Conservation (phyloP, 2,329 filamentous ascomycete genomes). For the Fusarium oxysporum region DNA sequence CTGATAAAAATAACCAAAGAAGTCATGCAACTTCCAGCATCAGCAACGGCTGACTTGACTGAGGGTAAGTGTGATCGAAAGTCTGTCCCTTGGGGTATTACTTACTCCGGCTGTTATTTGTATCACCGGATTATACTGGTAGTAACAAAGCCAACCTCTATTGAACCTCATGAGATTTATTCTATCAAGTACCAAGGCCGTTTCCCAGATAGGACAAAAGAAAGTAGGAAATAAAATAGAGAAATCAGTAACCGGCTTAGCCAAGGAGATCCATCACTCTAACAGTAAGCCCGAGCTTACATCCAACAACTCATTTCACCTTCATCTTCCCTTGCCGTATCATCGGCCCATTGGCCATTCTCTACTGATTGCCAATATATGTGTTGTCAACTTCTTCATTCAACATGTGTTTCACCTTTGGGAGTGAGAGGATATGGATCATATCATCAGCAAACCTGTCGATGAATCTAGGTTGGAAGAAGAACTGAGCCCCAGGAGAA, state of each 20-base stretch:
- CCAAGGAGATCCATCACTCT: not conserved
- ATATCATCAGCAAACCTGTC: rapidly evolving
- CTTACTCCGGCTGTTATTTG: no score
- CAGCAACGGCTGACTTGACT: no score
- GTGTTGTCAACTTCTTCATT: not conserved
- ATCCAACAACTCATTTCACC: rapidly evolving
- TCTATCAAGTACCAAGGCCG: rapidly evolving
- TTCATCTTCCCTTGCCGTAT: rapidly evolving
- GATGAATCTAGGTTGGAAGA: rapidly evolving
- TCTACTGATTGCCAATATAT: rapidly evolving
- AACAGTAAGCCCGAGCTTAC: no score
- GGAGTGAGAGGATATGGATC: not conserved
- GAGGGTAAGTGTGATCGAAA: no score
- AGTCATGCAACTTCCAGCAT: no score
- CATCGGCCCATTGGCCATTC: rapidly evolving
- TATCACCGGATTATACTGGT: no score
- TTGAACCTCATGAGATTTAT: not conserved
- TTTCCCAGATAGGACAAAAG: rapidly evolving
- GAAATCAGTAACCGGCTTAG: rapidly evolving
- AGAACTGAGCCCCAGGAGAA: not conserved
- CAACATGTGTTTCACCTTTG: not conserved
- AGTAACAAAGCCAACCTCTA: not conserved
- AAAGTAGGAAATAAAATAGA: rapidly evolving
- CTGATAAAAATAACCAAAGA: not conserved
- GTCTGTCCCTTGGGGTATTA: no score